These are phyloP conservation scores for Stemphylium beticola DNA, from an alignment of 2,329 filamentous ascomycete species.

Conservation along the genomic window DNA sequence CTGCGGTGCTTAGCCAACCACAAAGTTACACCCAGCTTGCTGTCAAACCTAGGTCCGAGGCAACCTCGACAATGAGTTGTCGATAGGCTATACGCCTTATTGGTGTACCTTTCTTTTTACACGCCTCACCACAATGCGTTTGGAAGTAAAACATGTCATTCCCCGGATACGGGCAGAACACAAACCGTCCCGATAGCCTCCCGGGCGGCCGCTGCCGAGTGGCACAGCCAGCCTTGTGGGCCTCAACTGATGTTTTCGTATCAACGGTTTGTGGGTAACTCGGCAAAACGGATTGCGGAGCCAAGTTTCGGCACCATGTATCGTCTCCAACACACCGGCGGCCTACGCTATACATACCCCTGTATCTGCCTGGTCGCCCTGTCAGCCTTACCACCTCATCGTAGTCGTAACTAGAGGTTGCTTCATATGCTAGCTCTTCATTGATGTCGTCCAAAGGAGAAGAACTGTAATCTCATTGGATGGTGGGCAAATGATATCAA, in stretches of 20 bases:
- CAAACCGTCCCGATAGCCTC: background rate
- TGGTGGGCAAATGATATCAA: too few relatives aligned
- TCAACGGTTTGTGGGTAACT: conserved; percentile 8
- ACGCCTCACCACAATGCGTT: too few relatives aligned
- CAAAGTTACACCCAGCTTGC: background rate
- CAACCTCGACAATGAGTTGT: background rate
- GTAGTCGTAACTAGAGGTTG: background rate
- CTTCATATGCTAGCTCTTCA: background rate
- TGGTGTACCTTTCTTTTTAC: background rate
- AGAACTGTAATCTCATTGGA: too few relatives aligned
- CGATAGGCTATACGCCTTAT: background rate
- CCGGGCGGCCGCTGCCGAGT: conserved; percentile 3
- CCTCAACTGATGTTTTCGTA: background rate
- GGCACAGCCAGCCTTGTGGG: conserved; percentile 4
- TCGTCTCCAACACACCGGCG: conserved; percentile 7
- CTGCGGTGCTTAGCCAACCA: background rate
- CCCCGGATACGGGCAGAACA: background rate
- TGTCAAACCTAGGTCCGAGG: background rate
- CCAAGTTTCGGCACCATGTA: background rate
- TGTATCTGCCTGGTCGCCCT: conserved; percentile 3
- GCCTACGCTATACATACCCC: background rate
- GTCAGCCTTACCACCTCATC: background rate
- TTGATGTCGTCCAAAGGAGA: background rate
- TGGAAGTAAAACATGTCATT: background rate
- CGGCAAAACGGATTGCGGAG: conserved; percentile 9